Percentiles rank a stretch among this genome's conserved stretches.
phyloP scores from a whole-genome alignment of 768 basidiomycete species.

The Lentinula sp. region DNA sequence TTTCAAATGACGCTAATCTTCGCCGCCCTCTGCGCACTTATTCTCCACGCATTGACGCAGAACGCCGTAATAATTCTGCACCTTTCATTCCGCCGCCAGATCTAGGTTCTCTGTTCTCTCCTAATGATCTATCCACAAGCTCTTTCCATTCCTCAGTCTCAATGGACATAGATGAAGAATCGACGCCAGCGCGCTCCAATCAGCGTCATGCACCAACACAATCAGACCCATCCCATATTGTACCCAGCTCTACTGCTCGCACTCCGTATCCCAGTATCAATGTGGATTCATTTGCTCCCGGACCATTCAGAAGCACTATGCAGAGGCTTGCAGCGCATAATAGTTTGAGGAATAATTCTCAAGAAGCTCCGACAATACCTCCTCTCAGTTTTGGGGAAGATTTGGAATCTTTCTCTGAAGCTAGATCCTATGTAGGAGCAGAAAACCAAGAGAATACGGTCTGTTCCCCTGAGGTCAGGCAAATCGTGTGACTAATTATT shows the following conservation, averaged over 20 bases:
- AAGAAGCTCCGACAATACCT: slow-evolving; percentile 25
- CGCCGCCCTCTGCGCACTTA: background rate
- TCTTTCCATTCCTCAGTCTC: background rate
- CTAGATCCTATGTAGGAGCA: background rate
- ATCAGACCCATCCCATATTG: background rate
- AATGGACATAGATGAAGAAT: background rate
- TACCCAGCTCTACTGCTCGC: slow-evolving; percentile 7
- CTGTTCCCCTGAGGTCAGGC: background rate
- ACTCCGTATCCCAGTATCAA: slow-evolving; percentile 18
- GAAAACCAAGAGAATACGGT: slow-evolving; percentile 3
- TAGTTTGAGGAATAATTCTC: slow-evolving; percentile 8
- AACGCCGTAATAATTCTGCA: background rate
- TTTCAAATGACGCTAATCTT: background rate
- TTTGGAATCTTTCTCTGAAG: background rate
- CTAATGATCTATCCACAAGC: background rate
- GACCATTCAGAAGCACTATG: slow-evolving; percentile 44
- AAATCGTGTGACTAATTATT: background rate
- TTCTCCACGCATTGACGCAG: background rate
- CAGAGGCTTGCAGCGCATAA: slow-evolving; percentile 22
- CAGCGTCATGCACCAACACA: background rate
- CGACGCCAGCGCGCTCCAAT: background rate
- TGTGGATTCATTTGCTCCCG: slow-evolving; percentile 33
- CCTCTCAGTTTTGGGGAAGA: slow-evolving; percentile 31
- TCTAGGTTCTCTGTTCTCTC: slow-evolving; percentile 8
- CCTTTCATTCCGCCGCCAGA: slow-evolving; percentile 20